Evolutionary conservation across 176 grass and related monocot species (phyloP).

Genomic region (Canna indica): DNA sequence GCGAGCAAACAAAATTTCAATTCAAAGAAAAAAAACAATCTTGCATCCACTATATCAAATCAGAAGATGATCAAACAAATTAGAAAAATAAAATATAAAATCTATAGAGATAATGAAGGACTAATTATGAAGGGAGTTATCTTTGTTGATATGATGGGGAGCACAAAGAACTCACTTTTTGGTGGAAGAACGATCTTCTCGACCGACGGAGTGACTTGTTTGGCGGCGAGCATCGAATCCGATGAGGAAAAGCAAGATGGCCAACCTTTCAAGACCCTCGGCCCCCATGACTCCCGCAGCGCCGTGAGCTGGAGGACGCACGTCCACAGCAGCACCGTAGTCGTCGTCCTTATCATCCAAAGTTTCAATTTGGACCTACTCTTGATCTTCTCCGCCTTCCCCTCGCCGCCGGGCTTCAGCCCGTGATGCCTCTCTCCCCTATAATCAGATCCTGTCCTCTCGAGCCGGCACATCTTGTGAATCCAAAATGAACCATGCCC

Average conservation of each 20-base stretch:
- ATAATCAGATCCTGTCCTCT: conserved; percentile 21
- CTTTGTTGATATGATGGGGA: neutral
- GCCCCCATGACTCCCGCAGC: conserved; percentile 56
- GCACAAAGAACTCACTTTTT: conserved; percentile 47
- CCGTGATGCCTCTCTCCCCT: conserved; percentile 20
- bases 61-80: neutral
- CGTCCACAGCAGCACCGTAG: conserved; percentile 57
- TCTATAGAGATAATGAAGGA: conserved; percentile 7
- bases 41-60: neutral
- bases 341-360: conserved; percentile 58
- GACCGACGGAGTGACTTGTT: conserved; percentile 18
- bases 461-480: conserved; percentile 37
- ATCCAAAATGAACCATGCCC: neutral
- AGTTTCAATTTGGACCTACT: conserved; percentile 54
- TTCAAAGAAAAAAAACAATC: neutral
- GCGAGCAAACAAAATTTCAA: neutral
- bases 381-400: conserved; percentile 17
- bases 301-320: conserved; percentile 69
- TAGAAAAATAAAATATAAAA: neutral
- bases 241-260: conserved; percentile 51
- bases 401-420: conserved; percentile 28
- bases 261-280: conserved; percentile 63
- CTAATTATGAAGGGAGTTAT: neutral
- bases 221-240: conserved; percentile 4
- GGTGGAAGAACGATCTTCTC: conserved; percentile 41